Conservation (phyloP, 805 yeast genomes). For the Nakazawaea anatomiae region DNA sequence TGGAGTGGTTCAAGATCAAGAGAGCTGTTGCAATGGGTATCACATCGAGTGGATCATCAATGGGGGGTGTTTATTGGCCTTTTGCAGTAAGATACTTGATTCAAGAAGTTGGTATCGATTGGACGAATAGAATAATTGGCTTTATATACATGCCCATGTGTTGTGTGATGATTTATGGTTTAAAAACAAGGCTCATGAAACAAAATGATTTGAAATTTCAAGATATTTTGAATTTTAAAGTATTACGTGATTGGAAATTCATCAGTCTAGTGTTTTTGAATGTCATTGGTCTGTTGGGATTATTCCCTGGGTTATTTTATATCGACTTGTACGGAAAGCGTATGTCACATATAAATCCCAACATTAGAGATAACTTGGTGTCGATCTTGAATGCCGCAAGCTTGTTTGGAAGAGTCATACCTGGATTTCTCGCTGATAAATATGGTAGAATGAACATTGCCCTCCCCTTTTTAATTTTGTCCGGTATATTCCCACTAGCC, state of each 20-base stretch:
- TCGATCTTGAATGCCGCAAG: constrained; percentile 33
- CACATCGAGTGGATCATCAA: constrained; percentile 40
- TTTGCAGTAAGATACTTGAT: constrained; percentile 35
- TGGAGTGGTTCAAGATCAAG: constrained; percentile 42
- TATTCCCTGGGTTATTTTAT: constrained; percentile 28
- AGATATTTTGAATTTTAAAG: constrained; percentile 8
- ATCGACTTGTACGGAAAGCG: constrained; percentile 13
- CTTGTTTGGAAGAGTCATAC: constrained; percentile 42
- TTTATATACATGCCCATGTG: constrained; percentile 16
- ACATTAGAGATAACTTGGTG: constrained; percentile 2
- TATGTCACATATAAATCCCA: constrained; percentile 1
- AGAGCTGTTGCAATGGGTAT: constrained; percentile 45
- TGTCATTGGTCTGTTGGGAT: constrained; percentile 18
- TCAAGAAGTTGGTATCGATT: constrained; percentile 31
- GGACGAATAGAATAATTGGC: constrained; percentile 38
- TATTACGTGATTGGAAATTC: constrained; percentile 13
- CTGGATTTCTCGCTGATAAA: constrained; percentile 41
- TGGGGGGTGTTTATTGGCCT: constrained; percentile 47
- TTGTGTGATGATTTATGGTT: constrained; percentile 23
- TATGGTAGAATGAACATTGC: constrained; percentile 40
- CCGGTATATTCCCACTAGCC: constrained; percentile 24
- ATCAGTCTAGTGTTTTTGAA: constrained; percentile 2
- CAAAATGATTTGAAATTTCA: constrained; percentile 10
- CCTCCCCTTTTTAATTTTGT: constrained; percentile 21
- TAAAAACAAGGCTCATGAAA: constrained; percentile 26